Conservation (phyloP, 2,329 filamentous ascomycete species). For the Dactylella cylindrospora region DNA sequence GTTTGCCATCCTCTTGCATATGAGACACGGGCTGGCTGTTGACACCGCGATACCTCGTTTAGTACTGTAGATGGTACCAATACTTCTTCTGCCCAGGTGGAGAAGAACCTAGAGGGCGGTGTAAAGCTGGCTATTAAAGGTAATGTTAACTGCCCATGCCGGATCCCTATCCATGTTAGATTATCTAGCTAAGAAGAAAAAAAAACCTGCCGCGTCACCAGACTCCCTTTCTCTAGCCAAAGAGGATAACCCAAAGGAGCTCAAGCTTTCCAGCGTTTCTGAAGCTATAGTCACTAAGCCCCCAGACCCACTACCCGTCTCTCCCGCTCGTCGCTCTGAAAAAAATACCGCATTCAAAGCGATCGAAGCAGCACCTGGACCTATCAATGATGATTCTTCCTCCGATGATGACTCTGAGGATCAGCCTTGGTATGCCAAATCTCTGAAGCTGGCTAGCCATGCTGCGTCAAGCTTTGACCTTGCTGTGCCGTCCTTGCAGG, state of each 20-base stretch:
- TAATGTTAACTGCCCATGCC: too few species aligned
- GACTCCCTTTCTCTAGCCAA: neutral
- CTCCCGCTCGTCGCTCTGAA: neutral
- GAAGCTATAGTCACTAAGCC: conserved; percentile 20
- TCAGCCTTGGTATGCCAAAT: neutral
- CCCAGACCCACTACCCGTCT: neutral
- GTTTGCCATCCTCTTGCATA: neutral
- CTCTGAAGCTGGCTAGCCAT: neutral
- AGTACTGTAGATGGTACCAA: conserved; percentile 8
- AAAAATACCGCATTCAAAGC: neutral
- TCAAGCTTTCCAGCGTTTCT: conserved; percentile 14
- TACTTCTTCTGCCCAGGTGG: neutral
- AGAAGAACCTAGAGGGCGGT: neutral
- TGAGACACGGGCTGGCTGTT: neutral
- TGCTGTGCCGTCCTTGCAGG: neutral
- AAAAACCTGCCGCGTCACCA: conserved; percentile 1
- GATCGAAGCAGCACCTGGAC: too few species aligned
- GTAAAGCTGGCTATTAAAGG: too few species aligned
- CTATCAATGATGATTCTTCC: too few species aligned
- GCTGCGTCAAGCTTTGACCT: too few species aligned
- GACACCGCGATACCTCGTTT: conserved; percentile 4
- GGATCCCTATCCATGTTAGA: too few species aligned
- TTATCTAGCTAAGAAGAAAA: too few species aligned
- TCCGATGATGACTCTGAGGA: neutral
- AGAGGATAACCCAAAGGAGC: neutral